Conservation (phyloP, 2,329 filamentous ascomycete genomes). For the Fusarium sp. region DNA sequence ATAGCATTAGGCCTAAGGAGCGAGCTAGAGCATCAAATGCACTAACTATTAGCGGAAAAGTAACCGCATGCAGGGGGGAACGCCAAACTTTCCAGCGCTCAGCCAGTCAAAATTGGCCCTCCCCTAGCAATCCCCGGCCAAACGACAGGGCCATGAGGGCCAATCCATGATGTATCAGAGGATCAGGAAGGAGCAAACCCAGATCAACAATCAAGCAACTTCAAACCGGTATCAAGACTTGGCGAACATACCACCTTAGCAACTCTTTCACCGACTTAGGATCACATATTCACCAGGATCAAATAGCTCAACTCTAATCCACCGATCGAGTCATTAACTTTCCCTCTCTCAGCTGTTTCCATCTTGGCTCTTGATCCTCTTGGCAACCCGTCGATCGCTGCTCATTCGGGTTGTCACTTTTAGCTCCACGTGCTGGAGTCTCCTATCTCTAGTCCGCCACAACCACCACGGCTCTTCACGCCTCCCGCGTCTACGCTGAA, state of each 20-base stretch:
- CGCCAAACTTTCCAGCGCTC: conserved; percentile 15
- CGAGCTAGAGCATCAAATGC: conserved; percentile 24
- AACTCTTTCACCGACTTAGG: background rate
- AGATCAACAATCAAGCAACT: conserved; percentile 25
- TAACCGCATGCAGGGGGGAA: conserved; percentile 40
- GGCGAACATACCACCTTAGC: background rate
- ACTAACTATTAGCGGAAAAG: conserved; percentile 41
- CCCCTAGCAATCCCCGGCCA: conserved; percentile 10
- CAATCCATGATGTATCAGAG: conserved; percentile 27
- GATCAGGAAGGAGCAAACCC: conserved; percentile 32
- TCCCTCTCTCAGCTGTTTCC: background rate
- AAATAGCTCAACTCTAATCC: background rate
- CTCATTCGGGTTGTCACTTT: conserved; percentile 34
- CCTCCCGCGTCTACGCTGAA: conserved; percentile 20
- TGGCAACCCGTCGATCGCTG: conserved; percentile 36
- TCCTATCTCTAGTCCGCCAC: conserved; percentile 38
- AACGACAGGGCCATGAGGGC: conserved; percentile 14
- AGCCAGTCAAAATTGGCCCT: conserved; percentile 15
- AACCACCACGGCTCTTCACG: conserved; percentile 31
- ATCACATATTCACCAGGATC: background rate
- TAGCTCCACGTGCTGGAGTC: conserved; percentile 41
- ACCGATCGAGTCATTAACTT: conserved; percentile 1
- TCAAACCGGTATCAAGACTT: conserved; percentile 1
- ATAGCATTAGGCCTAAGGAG: conserved; percentile 1
- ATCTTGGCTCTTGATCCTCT: conserved; percentile 3